Percentiles rank a stretch among this genome's conserved stretches.
Evolutionary conservation across 1,284 basidiomycete species (phyloP).

Genomic region (Pyrrhoderma noxium): DNA sequence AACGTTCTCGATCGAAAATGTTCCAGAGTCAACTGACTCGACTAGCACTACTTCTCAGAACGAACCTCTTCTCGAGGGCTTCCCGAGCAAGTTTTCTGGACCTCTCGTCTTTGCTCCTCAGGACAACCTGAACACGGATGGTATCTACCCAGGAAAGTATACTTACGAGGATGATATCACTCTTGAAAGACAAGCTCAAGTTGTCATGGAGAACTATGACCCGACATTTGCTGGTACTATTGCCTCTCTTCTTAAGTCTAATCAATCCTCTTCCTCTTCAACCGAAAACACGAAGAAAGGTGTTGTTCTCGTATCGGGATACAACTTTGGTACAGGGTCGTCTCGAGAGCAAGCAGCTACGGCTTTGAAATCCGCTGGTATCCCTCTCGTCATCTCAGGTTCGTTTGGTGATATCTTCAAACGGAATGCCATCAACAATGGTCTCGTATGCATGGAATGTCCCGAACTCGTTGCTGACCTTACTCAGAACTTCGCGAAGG

Average conservation of each 20-base stretch:
- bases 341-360: slow-evolving; percentile 99
- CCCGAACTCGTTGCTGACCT: slow-evolving; percentile 86
- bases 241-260: slow-evolving; percentile 42
- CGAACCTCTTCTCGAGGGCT: slow-evolving; percentile 68
- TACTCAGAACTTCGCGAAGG: slow-evolving; percentile 66
- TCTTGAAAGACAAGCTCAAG: slow-evolving; percentile 85
- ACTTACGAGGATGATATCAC: slow-evolving; percentile 99
- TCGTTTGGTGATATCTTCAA: slow-evolving; percentile 99
- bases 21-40: slow-evolving; percentile 26
- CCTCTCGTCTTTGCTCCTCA: slow-evolving; percentile 89
- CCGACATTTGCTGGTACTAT: slow-evolving; percentile 76
- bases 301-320: slow-evolving; percentile 84
- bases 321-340: slow-evolving; percentile 98
- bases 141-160: slow-evolving; percentile 98
- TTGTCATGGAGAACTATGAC: slow-evolving; percentile 99
- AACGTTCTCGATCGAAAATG: slow-evolving; percentile 49
- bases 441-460: slow-evolving; percentile 90
- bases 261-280: slow-evolving; percentile 17
- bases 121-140: slow-evolving; percentile 98
- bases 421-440: slow-evolving; percentile 98
- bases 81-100: slow-evolving; percentile 81
- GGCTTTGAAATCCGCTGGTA: slow-evolving; percentile 88
- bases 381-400: slow-evolving; percentile 91
- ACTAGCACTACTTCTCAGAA: slow-evolving; percentile 25
- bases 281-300: slow-evolving; percentile 40